Percentiles rank a stretch among this genome's conserved stretches.
phyloP scores from a whole-genome alignment of 192 early-diverging fungal genomes.

The Rhizophagus prolifer region DNA sequence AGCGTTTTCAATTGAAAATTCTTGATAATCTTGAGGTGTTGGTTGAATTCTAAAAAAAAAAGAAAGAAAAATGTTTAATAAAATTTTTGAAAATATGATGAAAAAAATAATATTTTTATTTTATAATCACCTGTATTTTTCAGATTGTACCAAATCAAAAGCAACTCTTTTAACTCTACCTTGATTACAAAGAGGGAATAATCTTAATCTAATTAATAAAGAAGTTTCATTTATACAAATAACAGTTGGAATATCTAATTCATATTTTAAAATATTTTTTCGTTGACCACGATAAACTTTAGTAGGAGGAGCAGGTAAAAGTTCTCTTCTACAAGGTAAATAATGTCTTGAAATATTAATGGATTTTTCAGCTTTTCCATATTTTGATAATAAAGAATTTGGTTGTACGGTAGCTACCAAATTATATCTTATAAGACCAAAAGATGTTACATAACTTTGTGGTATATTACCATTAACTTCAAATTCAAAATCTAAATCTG shows the following conservation, averaged over 20 bases:
- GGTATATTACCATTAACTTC: constrained; percentile 5
- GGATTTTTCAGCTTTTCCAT: neutral
- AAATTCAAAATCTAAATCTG: constrained; percentile 29
- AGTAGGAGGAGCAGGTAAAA: constrained; percentile 26
- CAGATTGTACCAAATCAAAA: constrained; percentile 28
- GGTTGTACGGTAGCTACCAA: constrained; percentile 27
- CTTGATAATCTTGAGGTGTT: constrained; percentile 15
- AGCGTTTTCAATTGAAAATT: constrained; percentile 22
- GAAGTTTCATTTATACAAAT: constrained; percentile 14
- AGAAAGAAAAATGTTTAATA: neutral
- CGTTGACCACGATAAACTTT: constrained; percentile 32
- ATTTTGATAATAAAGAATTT: constrained; percentile 12
- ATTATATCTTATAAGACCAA: constrained; percentile 27
- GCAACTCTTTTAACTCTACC: constrained; percentile 13
- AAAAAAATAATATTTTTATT: too few species aligned
- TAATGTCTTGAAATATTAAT: constrained; percentile 26
- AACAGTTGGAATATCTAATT: constrained; percentile 28
- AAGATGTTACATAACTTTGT: constrained; percentile 27
- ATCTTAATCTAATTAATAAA: constrained; percentile 21
- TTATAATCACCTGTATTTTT: constrained; percentile 31
- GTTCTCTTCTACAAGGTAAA: constrained; percentile 25
- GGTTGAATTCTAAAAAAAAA: constrained; percentile 22
- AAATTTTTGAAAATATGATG: too few species aligned
- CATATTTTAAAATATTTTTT: constrained; percentile 29
- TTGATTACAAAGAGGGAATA: constrained; percentile 12